Evolutionary conservation across 306 rosid species (phyloP).

Genomic region (Albizia julibrissin): DNA sequence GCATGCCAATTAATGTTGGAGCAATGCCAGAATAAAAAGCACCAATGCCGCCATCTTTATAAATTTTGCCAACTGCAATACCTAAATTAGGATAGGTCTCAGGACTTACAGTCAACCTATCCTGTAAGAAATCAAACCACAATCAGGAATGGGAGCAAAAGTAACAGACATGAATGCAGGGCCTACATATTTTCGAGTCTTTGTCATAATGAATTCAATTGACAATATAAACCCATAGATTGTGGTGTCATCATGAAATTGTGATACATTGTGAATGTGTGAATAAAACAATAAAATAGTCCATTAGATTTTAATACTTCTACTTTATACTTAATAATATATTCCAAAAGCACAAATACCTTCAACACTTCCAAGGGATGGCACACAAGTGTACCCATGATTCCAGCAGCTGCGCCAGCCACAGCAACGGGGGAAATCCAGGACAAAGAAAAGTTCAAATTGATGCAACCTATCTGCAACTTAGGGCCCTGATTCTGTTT

Average conservation of each 20-base stretch:
- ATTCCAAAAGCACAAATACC: slow-evolving; percentile 48
- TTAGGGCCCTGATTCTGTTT: slow-evolving; percentile 51
- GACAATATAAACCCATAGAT: background rate
- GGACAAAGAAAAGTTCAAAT: slow-evolving; percentile 62
- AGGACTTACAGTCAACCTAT: slow-evolving; percentile 87
- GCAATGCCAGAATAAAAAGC: slow-evolving; percentile 87
- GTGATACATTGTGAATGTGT: background rate
- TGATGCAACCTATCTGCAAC: slow-evolving; percentile 65
- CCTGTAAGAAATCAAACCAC: slow-evolving; percentile 56
- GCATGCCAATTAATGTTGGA: slow-evolving; percentile 95
- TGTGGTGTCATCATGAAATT: background rate
- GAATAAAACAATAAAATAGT: background rate
- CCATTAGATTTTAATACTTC: background rate
- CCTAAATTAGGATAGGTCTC: slow-evolving; percentile 79
- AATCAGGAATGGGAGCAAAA: slow-evolving; percentile 19
- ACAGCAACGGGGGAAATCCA: slow-evolving; percentile 96
- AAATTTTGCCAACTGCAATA: slow-evolving; percentile 74
- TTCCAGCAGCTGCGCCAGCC: slow-evolving; percentile 97
- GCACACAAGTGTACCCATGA: slow-evolving; percentile 76
- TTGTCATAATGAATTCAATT: slow-evolving; percentile 11
- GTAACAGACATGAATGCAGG: slow-evolving; percentile 9
- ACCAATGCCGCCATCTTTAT: slow-evolving; percentile 85
- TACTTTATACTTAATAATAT: background rate
- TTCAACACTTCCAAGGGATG: slow-evolving; percentile 98
- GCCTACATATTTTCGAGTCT: background rate